phyloP scores from a whole-genome alignment of 2,329 filamentous ascomycete genomes.

The Alternaria burnsii region DNA sequence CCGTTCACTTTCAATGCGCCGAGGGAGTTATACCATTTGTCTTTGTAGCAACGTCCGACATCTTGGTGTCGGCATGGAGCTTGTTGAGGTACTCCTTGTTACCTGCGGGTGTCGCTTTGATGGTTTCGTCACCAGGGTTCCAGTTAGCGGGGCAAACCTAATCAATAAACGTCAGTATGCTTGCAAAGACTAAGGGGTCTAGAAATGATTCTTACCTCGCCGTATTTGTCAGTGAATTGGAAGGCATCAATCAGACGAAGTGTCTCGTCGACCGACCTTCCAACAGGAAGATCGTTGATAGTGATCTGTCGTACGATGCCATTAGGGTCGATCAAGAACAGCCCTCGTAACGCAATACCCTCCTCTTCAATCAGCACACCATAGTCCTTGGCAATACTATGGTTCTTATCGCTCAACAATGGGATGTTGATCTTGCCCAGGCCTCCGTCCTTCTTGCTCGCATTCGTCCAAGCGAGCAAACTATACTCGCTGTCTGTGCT shows the following conservation, averaged over 20 bases:
- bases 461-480: constrained; percentile 66
- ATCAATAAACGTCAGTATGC: constrained; percentile 4
- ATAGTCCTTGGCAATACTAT: constrained; percentile 67
- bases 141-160: constrained; percentile 55
- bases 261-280: constrained; percentile 70
- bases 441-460: constrained; percentile 67
- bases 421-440: constrained; percentile 69
- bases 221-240: constrained; percentile 56
- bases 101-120: constrained; percentile 53
- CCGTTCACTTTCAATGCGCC: constrained; percentile 1
- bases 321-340: constrained; percentile 73
- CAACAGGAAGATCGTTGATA: constrained; percentile 71
- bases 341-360: constrained; percentile 68
- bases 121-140: constrained; percentile 52
- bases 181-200: neutral
- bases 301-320: constrained; percentile 69
- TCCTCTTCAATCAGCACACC: constrained; percentile 71
- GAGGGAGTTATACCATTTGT: constrained; percentile 38
- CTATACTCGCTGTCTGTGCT: constrained; percentile 69
- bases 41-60: constrained; percentile 37
- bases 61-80: constrained; percentile 47
- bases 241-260: constrained; percentile 65
- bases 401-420: constrained; percentile 69
- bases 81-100: constrained; percentile 51
- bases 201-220: constrained; percentile 38